Percentiles rank a stretch among this genome's conserved stretches.
Conservation (phyloP, 179 eudicot species). For the Amaranthus tricolor region DNA sequence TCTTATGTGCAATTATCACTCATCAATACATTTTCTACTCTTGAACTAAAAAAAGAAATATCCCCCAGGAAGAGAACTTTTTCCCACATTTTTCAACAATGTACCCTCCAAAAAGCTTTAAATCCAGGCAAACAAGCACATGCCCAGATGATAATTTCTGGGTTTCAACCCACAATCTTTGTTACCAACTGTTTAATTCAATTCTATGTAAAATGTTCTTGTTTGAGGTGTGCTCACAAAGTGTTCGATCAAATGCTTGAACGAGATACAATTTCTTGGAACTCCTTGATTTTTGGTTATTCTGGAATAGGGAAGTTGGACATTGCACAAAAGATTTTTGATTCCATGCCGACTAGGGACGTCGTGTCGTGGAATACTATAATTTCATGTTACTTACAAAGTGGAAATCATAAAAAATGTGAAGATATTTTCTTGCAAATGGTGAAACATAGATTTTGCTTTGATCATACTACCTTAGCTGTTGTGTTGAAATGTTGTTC, state of each 20-base stretch:
- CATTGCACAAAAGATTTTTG: slow-evolving; percentile 41
- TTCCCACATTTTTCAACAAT: slow-evolving; percentile 67
- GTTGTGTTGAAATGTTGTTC: slow-evolving; percentile 64
- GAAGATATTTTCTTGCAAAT: slow-evolving; percentile 46
- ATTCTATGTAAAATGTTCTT: slow-evolving; percentile 58
- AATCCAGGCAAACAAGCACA: slow-evolving; percentile 65
- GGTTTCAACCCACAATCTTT: slow-evolving; percentile 66
- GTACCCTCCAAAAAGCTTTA: slow-evolving; percentile 40
- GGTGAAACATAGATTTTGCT: slow-evolving; percentile 31
- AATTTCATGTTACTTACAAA: slow-evolving; percentile 59
- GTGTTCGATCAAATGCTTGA: slow-evolving; percentile 63
- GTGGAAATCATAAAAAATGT: slow-evolving; percentile 37
- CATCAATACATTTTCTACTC: slow-evolving; percentile 15
- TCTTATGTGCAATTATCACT: not conserved
- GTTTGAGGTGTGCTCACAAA: slow-evolving; percentile 39
- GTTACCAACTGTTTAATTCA: slow-evolving; percentile 77
- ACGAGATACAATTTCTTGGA: slow-evolving; percentile 67
- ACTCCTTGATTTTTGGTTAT: slow-evolving; percentile 60
- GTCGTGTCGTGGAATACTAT: slow-evolving; percentile 67
- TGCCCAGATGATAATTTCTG: slow-evolving; percentile 61
- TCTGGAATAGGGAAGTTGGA: slow-evolving; percentile 43
- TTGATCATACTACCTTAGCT: slow-evolving; percentile 67
- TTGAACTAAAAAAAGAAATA: slow-evolving; percentile 7
- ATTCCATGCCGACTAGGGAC: slow-evolving; percentile 48
- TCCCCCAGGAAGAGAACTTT: slow-evolving; percentile 45